These are phyloP conservation scores for Mucor irregularis DNA, from an alignment of 371 early-diverging fungal genomes.

Conservation along the genomic window DNA sequence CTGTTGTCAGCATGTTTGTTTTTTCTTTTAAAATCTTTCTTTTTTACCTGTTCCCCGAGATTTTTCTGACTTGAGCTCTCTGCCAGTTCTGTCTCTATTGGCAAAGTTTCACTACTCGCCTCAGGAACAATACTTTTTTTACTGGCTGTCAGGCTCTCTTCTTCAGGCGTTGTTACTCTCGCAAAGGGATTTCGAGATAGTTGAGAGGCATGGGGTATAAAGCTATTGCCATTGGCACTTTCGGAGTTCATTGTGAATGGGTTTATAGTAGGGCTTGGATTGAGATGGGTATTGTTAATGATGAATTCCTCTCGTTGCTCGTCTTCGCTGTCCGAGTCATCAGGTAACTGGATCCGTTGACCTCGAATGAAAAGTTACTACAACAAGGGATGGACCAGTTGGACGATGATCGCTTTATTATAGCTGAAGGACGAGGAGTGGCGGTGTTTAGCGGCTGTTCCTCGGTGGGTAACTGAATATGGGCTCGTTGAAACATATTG, in stretches of 20 bases:
- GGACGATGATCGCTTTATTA: too few species aligned
- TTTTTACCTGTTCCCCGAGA: too few species aligned
- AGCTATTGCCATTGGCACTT: too few species aligned
- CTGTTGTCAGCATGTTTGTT: too few species aligned
- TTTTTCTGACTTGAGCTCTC: too few species aligned
- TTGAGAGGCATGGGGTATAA: neutral
- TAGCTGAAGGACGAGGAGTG: too few species aligned
- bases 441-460: neutral
- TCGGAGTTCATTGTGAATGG: neutral
- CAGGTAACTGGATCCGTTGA: slow-evolving; percentile 17
- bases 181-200: slow-evolving; percentile 22
- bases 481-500: slow-evolving; percentile 2
- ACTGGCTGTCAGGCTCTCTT: too few species aligned
- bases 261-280: neutral
- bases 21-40: too few species aligned
- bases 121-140: neutral
- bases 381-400: slow-evolving; percentile 22
- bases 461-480: neutral
- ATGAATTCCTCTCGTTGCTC: slow-evolving; percentile 1
- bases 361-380: neutral
- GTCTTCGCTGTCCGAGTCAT: slow-evolving; percentile 21
- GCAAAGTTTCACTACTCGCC: too few species aligned
- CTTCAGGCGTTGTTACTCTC: too few species aligned
- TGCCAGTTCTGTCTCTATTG: too few species aligned
- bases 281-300: too few species aligned